phyloP scores from a whole-genome alignment of 169 alveolate genomes.

The Perkinsus chesapeaki region DNA sequence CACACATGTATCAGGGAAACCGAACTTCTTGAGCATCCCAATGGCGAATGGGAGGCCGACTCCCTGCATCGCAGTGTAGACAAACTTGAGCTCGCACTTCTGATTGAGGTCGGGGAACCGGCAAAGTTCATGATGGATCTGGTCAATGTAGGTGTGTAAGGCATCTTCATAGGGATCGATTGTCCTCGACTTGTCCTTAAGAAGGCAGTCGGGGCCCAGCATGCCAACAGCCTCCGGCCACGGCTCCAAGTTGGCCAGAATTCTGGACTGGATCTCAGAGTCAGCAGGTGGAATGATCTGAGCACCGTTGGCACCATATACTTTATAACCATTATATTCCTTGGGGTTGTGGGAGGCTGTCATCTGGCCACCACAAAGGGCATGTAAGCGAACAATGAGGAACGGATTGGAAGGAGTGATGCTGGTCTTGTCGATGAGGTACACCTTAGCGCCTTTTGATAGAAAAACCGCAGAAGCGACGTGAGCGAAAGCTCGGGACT shows the following conservation, averaged over 20 bases:
- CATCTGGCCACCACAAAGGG: slow-evolving; percentile 52
- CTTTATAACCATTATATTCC: slow-evolving; percentile 53
- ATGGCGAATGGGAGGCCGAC: slow-evolving; percentile 47
- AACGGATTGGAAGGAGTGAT: slow-evolving; percentile 56
- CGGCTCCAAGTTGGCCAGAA: slow-evolving; percentile 38
- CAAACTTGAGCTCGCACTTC: slow-evolving; percentile 39
- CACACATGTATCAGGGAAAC: slow-evolving; percentile 32
- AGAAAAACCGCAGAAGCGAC: slow-evolving; percentile 54
- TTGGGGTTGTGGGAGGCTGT: slow-evolving; percentile 63
- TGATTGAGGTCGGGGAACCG: slow-evolving; percentile 32
- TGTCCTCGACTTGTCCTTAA: slow-evolving; percentile 40
- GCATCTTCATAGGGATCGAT: slow-evolving; percentile 44
- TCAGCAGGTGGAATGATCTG: slow-evolving; percentile 52
- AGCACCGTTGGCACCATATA: slow-evolving; percentile 54
- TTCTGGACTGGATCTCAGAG: slow-evolving; percentile 28
- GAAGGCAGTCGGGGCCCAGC: slow-evolving; percentile 33
- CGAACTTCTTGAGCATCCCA: slow-evolving; percentile 42
- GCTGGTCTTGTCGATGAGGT: slow-evolving; percentile 40
- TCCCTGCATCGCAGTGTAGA: slow-evolving; percentile 64
- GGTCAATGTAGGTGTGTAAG: slow-evolving; percentile 39
- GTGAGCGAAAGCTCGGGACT: slow-evolving; percentile 57
- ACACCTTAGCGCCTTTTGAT: slow-evolving; percentile 46
- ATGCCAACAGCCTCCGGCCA: slow-evolving; percentile 29
- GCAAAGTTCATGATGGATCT: slow-evolving; percentile 32
- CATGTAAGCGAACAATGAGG: slow-evolving; percentile 34